phyloP scores from a whole-genome alignment of 2,329 filamentous ascomycete species.

The Claviceps fusiformis region DNA sequence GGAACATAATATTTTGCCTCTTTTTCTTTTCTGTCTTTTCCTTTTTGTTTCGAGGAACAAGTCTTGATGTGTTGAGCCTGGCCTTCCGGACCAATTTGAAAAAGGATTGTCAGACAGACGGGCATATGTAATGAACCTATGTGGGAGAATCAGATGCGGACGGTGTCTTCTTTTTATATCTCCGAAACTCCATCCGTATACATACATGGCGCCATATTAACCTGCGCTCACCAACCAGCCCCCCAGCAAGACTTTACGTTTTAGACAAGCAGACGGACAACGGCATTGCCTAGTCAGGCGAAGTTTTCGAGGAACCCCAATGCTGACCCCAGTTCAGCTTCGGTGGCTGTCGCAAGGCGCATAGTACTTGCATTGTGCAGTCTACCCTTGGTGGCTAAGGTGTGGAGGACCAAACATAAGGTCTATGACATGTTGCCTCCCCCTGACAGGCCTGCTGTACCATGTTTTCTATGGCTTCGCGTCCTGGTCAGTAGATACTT shows the following conservation, averaged over 20 bases:
- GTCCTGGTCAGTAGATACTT: neutral
- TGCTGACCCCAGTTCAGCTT: neutral
- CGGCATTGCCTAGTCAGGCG: neutral
- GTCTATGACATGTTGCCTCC: neutral
- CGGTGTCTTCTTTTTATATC: neutral
- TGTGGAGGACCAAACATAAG: neutral
- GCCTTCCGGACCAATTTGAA: neutral
- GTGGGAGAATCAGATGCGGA: no score
- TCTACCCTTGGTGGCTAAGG: neutral
- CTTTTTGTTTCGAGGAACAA: no score
- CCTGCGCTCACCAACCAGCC: neutral
- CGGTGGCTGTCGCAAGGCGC: neutral
- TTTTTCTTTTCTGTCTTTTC: no score
- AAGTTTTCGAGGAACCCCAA: neutral
- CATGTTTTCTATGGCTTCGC: neutral
- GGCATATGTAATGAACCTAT: neutral
- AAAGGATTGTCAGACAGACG: neutral
- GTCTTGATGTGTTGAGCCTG: neutral
- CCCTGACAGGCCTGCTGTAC: neutral
- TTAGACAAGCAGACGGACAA: neutral
- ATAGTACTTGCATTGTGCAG: neutral
- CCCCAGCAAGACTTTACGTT: no score
- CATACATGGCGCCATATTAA: neutral
- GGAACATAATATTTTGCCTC: neutral
- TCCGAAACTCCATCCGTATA: neutral